Percentiles rank a stretch among this genome's conserved stretches.
Evolutionary conservation across 1,284 basidiomycete species (phyloP).

Genomic region (Boletus albobrunnescens): DNA sequence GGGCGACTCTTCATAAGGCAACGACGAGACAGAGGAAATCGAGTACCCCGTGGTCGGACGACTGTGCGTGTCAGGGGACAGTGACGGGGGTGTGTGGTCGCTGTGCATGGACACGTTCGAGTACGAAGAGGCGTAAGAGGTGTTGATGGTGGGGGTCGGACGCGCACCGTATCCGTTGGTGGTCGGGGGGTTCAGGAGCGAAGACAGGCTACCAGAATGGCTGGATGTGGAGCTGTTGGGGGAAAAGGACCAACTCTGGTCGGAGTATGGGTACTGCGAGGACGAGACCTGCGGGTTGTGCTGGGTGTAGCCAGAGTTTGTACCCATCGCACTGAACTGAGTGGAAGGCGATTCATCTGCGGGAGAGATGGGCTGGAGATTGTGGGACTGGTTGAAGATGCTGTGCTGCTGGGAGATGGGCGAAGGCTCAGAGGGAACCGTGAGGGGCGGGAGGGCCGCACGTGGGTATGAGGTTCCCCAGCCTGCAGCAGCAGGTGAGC

Average conservation of each 20-base stretch:
- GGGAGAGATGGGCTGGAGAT: conserved; percentile 60
- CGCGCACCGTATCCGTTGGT: conserved; percentile 54
- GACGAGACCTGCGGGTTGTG: conserved; percentile 43
- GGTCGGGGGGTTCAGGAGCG: conserved; percentile 63
- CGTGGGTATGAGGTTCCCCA: conserved; percentile 61
- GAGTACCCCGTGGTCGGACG: conserved; percentile 80
- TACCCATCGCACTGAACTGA: conserved; percentile 53
- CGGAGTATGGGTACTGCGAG: conserved; percentile 55
- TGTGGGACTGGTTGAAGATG: conserved; percentile 57
- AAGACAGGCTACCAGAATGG: conserved; percentile 71
- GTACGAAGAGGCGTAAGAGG: conserved; percentile 64
- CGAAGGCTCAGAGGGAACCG: conserved; percentile 68
- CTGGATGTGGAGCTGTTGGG: conserved; percentile 51
- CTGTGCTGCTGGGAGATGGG: conserved; percentile 49
- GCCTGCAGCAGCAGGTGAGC: conserved; percentile 48
- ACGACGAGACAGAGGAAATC: conserved; percentile 69
- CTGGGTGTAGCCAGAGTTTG: conserved; percentile 36
- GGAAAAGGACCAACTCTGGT: conserved; percentile 61
- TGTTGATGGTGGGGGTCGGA: conserved; percentile 64
- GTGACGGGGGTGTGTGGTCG: conserved; percentile 64
- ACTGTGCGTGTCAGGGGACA: conserved; percentile 67
- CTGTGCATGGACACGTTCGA: conserved; percentile 61
- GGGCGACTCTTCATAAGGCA: conserved; percentile 62
- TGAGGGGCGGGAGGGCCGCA: conserved; percentile 71
- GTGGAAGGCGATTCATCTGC: conserved; percentile 61